Percentiles rank a stretch among this genome's conserved stretches.
phyloP scores from a whole-genome alignment of 176 grass and related monocot genomes.

The bread wheat (Triticum aestivum) region DNA sequence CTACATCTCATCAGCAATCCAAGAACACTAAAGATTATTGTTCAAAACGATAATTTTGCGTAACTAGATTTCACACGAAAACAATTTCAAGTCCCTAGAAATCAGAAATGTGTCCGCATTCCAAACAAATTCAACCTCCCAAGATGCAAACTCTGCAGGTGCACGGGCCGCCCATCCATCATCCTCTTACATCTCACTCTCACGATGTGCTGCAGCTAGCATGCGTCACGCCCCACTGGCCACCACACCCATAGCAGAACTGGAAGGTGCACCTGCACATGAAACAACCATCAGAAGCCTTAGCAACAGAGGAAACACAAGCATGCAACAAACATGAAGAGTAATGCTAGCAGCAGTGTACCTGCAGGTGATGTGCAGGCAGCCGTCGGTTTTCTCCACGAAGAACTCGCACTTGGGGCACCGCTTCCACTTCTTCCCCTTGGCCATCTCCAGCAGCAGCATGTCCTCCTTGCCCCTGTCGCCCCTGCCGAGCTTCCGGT shows the following conservation, averaged over 20 bases:
- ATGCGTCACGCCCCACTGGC: neutral
- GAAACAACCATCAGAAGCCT: neutral
- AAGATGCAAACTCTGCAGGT: neutral
- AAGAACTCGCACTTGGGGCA: constrained; percentile 57
- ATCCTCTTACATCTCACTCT: neutral
- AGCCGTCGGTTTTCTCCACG: constrained; percentile 54
- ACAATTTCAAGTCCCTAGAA: neutral
- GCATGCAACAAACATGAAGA: neutral
- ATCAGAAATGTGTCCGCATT: neutral
- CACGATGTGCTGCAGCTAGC: constrained; percentile 16
- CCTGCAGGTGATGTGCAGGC: constrained; percentile 68
- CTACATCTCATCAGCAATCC: too few relatives aligned
- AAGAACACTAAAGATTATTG: too few relatives aligned
- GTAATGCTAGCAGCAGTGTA: neutral
- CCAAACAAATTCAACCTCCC: neutral
- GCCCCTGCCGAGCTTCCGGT: neutral
- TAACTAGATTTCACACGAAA: neutral
- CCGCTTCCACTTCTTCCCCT: constrained; percentile 45
- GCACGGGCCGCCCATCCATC: too few relatives aligned
- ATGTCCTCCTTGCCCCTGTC: constrained; percentile 46
- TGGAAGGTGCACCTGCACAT: constrained; percentile 45
- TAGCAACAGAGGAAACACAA: neutral
- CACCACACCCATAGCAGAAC: constrained; percentile 13
- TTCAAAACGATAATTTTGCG: too few relatives aligned
- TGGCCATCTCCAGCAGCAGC: constrained; percentile 45